Base-by-base conservation (phyloP, 2,329 filamentous ascomycete species). In the Diaporthe longicolla region DNA sequence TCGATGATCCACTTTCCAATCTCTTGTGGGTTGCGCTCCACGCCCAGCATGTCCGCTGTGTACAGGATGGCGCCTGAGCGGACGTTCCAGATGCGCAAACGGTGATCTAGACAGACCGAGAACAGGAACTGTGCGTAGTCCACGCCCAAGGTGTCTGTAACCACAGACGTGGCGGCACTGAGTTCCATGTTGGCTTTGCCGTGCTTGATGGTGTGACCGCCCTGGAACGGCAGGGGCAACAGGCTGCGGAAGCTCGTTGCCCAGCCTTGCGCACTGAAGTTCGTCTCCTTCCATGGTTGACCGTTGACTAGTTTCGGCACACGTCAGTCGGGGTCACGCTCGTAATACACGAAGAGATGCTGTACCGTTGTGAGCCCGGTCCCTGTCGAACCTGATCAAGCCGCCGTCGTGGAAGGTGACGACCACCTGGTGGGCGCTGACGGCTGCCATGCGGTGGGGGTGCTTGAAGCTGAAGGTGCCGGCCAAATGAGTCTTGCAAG, bases 61-160 rank as follows among this genome's bases (percentile, higher is more conserved):
- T 91, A 91, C 7, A 94, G 90, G 71, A 97, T 89, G 80, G 92
- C 93, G 61, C 95, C 95, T 52, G 90, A 94, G n/a, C 90, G 87
- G 43, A 96, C 87, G 80, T 97, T 97, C 96, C 97, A 98, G 52
- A 97, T 92, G 79, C 95, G 92, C 80, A 99, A 85, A 15, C 92
- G 93, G 81, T 99, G 95, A 78, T 99, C 95, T 74, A 99, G 86
- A 76, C 94, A 97, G 65, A 98, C 91, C 0, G 95, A 95, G 78
- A 98, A 94, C 2, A 90, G 86, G 77, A 90, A 92, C 1, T 87
- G 83, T 8, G 83, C 83, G 66, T 85, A 82, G 11, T 88, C 84
- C 26, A 88, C 81, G 4, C 88, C 89, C 74, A 90, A 82, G 37
- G 84, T 82, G 15, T 88, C 87, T 69, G 89, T 82, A 81, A 90